These are phyloP conservation scores for Candida hungchunana DNA, from an alignment of 805 yeast species.

Conservation along the genomic window DNA sequence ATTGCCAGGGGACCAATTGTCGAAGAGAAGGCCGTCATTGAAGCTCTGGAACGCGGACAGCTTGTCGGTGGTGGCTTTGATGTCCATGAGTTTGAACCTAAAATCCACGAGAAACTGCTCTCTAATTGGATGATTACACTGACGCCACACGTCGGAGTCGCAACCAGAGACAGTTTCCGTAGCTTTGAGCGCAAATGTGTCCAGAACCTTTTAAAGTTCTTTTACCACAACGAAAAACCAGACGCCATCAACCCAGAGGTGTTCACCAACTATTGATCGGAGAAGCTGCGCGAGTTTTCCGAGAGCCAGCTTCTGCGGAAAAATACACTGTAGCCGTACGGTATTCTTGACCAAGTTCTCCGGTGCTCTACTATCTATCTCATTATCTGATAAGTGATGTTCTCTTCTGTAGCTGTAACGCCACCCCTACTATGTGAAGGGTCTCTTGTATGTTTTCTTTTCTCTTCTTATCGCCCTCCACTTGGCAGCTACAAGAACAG, in stretches of 20 bases:
- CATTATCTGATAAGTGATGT: too few species aligned
- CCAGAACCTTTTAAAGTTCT: conserved; percentile 32
- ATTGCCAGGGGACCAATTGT: conserved; percentile 40
- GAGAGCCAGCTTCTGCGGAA: too few species aligned
- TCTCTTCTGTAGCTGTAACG: too few species aligned
- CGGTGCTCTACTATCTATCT: too few species aligned
- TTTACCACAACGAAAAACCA: conserved; percentile 31
- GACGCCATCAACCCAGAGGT: conserved; percentile 27
- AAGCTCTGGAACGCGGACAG: conserved; percentile 37
- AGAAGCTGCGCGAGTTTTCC: neutral
- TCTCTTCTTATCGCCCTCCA: too few species aligned
- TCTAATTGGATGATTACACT: conserved; percentile 33
- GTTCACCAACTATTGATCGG: conserved; percentile 5
- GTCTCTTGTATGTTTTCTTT: too few species aligned
- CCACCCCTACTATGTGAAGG: too few species aligned
- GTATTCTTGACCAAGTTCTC: too few species aligned
- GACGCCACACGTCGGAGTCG: conserved; percentile 37
- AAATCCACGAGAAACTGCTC: conserved; percentile 30
- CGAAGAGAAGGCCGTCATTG: conserved; percentile 35
- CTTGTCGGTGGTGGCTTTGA: conserved; percentile 40
- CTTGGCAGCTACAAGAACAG: too few species aligned
- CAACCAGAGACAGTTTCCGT: conserved; percentile 33
- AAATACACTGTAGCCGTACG: too few species aligned
- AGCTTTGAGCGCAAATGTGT: conserved; percentile 37
- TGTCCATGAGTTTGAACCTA: conserved; percentile 41